A percentile compares a stretch with the other conserved stretches of the same genome.
These are phyloP conservation scores for Anethum foeniculum DNA, from an alignment of 140 eudicot genomes.

Conservation along the genomic window DNA sequence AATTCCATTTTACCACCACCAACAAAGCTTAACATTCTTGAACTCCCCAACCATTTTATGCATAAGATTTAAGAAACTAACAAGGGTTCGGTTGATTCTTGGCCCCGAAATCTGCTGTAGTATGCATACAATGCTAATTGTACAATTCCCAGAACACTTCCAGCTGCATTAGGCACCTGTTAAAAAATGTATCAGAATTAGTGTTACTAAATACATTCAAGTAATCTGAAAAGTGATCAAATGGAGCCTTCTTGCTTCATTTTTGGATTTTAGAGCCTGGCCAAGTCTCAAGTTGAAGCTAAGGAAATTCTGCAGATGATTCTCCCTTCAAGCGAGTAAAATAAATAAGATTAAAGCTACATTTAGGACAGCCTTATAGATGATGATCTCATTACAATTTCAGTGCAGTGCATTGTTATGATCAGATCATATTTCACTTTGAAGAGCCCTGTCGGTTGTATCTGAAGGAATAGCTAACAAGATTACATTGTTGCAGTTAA, in stretches of 20 bases:
- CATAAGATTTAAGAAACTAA: slow-evolving; percentile 24
- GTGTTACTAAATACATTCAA: not conserved
- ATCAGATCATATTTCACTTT: not conserved
- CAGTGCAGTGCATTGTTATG: not conserved
- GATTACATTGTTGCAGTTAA: not conserved
- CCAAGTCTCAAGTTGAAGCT: not conserved
- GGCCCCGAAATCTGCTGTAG: slow-evolving; percentile 18
- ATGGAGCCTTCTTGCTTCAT: not conserved
- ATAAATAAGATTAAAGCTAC: not conserved
- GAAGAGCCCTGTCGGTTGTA: not conserved
- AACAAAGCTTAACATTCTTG: not conserved
- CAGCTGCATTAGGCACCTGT: slow-evolving; percentile 52
- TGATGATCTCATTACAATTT: not conserved
- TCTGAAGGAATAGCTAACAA: not conserved
- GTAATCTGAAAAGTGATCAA: not conserved
- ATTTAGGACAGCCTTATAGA: not conserved
- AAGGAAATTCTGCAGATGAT: not conserved
- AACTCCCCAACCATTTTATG: not conserved
- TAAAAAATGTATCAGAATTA: too few species aligned
- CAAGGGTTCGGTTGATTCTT: slow-evolving; percentile 30
- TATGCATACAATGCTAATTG: slow-evolving; percentile 38
- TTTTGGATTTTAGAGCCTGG: not conserved
- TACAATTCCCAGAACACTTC: slow-evolving; percentile 35
- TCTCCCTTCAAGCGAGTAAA: not conserved
- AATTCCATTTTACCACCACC: not conserved